Base-by-base conservation (phyloP, 2,329 filamentous ascomycete species). In the Ophiosphaerella narmari region DNA sequence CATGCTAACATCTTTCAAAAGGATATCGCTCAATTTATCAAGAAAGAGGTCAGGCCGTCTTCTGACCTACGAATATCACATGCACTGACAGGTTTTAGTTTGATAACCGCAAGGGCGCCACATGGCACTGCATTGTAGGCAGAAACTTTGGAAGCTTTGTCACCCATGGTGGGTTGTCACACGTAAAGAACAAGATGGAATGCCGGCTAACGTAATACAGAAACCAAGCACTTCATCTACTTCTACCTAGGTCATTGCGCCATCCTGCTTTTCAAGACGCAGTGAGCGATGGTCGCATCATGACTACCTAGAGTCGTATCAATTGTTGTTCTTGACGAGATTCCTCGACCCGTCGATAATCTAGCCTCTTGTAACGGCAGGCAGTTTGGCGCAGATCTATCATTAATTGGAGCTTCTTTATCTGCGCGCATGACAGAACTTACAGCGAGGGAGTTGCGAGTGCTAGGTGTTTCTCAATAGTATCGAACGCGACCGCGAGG, bases 161-260 rank as follows among this genome's bases (percentile, higher is more conserved):
- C 43, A 99, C 94, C 35, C 94, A 99, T 71, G 92, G 92, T 96
- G 83, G 54, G 84, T 38, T 14, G 18, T 18, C 14, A 29, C 18
- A 11, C 16, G 9, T 11, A 21, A 34, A 18, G n/a, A n/a, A n/a
- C 14, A 23, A 32, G 24, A 24, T 12, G 11, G 6, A 8, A 14
- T 13, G 2, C 13, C 12, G 5, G 38, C 69, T 70, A 31, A 70
- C 41, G 21, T 5, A 3, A 7, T 36, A 33, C 78, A 97, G 94
- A 97, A 77, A 97, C 94, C 24, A 97, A 97, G 80, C 94, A 99
- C 78, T 99, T 99, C 81, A 97, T 99, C 75, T 99, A 99, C 81
- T 99, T 99, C 81, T 99, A 99, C 80, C 88, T 99, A 52, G 94
- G 94, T 46, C 94, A 97, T 82, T 97, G 91, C 76, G 94, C 94